Evolutionary conservation across 2,329 filamentous ascomycete genomes (phyloP).

Genomic region (Ophiostoma quercus): DNA sequence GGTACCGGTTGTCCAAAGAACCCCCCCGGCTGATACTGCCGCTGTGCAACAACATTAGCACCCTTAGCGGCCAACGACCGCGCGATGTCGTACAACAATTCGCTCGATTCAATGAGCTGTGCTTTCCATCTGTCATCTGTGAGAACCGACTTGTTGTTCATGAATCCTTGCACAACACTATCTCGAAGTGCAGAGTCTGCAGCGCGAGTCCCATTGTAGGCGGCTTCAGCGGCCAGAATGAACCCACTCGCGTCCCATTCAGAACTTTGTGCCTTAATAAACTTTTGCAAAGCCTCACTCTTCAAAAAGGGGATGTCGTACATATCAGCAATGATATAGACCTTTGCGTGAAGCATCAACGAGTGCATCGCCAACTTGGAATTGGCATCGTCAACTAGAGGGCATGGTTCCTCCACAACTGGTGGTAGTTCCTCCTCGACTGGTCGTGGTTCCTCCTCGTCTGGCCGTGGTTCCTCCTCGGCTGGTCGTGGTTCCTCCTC

Average conservation of each 20-base stretch:
- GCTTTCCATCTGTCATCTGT: background rate
- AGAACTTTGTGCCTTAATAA: background rate
- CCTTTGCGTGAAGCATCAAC: background rate
- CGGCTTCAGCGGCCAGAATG: background rate
- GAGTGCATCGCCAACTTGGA: background rate
- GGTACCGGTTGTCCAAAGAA: too few relatives aligned
- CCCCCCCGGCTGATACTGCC: too few relatives aligned
- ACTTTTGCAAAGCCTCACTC: background rate
- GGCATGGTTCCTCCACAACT: background rate
- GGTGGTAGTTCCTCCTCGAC: too few relatives aligned
- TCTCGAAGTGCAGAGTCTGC: background rate
- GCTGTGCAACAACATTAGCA: too few relatives aligned
- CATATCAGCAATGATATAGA: conserved; percentile 11
- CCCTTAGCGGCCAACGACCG: background rate
- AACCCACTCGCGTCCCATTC: conserved; percentile 1
- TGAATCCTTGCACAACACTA: background rate
- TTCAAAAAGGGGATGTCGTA: conserved; percentile 2
- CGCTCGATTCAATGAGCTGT: background rate
- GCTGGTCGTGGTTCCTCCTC: background rate
- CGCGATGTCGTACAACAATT: conserved; percentile 14
- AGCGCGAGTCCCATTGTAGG: background rate
- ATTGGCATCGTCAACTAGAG: background rate
- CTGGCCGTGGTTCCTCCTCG: background rate
- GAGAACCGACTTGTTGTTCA: background rate
- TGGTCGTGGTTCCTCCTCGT: too few relatives aligned